These are phyloP conservation scores for Orychophragmus violaceus DNA, from an alignment of 345 rosid genomes.

Conservation along the genomic window DNA sequence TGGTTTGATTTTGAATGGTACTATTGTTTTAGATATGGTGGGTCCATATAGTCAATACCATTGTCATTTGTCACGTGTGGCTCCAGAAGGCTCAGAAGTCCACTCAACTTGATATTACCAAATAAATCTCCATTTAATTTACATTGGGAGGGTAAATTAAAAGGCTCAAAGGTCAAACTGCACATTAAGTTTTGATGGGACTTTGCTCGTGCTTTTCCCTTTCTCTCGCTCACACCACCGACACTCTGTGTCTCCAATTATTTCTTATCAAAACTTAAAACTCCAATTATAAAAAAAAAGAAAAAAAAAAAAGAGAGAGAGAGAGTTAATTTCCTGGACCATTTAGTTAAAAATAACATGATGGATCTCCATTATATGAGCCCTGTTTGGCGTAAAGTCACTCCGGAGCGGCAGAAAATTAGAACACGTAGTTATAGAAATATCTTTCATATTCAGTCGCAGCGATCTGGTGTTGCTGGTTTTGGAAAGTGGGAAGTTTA, in stretches of 20 bases:
- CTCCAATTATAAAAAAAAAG: background rate
- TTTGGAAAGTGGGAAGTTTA: no score
- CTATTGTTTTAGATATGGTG: background rate
- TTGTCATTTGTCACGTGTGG: background rate
- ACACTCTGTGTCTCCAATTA: constrained; percentile 23
- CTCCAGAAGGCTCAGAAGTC: background rate
- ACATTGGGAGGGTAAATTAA: background rate
- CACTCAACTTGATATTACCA: no score
- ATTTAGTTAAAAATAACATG: background rate
- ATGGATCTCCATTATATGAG: background rate
- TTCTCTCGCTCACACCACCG: constrained; percentile 19
- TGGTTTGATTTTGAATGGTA: background rate
- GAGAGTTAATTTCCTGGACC: background rate
- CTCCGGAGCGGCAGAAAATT: no score
- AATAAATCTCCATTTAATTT: background rate
- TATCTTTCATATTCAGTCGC: no score
- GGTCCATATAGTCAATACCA: background rate
- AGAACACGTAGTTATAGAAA: no score
- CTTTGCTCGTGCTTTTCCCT: constrained; percentile 13
- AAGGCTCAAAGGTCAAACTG: constrained; percentile 13
- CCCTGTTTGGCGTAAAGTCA: no score
- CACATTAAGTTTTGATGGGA: constrained; percentile 18
- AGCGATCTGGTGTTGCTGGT: no score
- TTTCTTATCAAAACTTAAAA: background rate
- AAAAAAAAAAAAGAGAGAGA: no score